phyloP scores from a whole-genome alignment of 805 yeast species.

The Kodamaea lidongshanica region DNA sequence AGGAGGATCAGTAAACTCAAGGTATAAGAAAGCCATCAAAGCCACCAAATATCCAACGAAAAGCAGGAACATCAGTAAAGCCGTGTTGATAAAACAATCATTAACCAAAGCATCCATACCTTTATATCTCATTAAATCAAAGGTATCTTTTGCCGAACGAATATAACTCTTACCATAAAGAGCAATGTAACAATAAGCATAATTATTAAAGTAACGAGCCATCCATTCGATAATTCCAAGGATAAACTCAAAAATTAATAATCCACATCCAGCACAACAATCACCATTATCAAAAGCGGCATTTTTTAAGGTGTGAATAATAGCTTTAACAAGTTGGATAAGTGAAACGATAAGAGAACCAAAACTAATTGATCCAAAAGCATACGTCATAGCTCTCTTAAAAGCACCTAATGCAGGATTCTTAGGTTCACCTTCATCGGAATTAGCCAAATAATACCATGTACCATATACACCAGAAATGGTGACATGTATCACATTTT shows the following conservation, averaged over 20 bases:
- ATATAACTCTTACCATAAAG: slow-evolving; percentile 77
- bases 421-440: slow-evolving; percentile 73
- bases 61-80: slow-evolving; percentile 68
- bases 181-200: slow-evolving; percentile 83
- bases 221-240: slow-evolving; percentile 70
- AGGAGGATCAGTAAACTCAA: slow-evolving; percentile 60
- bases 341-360: slow-evolving; percentile 72
- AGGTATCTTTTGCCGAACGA: slow-evolving; percentile 73
- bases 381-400: slow-evolving; percentile 72
- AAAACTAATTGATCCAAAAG: slow-evolving; percentile 85
- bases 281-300: slow-evolving; percentile 48
- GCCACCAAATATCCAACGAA: slow-evolving; percentile 62
- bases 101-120: slow-evolving; percentile 82
- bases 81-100: slow-evolving; percentile 75
- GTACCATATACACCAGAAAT: slow-evolving; percentile 83
- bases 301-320: slow-evolving; percentile 47
- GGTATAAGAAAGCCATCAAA: slow-evolving; percentile 57
- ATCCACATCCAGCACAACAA: slow-evolving; percentile 46
- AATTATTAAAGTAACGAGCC: slow-evolving; percentile 80
- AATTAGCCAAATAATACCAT: slow-evolving; percentile 77
- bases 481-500: slow-evolving; percentile 73
- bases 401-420: slow-evolving; percentile 79
- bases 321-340: slow-evolving; percentile 58
- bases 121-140: slow-evolving; percentile 67
- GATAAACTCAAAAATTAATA: slow-evolving; percentile 51